These are phyloP conservation scores for Potentilla sterilis DNA, from an alignment of 306 rosid species.

Conservation along the genomic window DNA sequence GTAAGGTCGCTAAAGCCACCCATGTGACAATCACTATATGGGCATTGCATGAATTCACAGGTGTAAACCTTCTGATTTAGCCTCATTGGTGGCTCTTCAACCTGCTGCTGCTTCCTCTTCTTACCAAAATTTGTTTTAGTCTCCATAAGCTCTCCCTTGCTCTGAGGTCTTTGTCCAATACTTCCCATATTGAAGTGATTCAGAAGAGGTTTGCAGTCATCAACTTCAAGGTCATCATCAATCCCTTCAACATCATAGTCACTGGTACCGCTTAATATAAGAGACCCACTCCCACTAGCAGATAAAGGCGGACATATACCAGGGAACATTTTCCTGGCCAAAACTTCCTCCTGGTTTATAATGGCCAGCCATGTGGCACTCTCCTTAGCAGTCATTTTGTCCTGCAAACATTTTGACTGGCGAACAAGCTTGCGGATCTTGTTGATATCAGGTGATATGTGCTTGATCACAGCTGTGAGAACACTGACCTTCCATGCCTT, in stretches of 20 bases:
- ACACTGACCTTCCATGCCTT: constrained; percentile 93
- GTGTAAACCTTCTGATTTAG: constrained; percentile 35
- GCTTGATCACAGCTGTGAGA: constrained; percentile 78
- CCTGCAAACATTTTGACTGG: constrained; percentile 85
- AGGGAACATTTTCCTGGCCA: constrained; percentile 67
- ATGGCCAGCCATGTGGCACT: constrained; percentile 88
- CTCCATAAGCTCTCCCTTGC: constrained; percentile 39
- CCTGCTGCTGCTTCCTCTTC: constrained; percentile 35
- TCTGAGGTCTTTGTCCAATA: constrained; percentile 39
- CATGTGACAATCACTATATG: constrained; percentile 27
- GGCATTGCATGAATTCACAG: constrained; percentile 41
- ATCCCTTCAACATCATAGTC: constrained; percentile 83
- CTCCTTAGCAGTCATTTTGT: constrained; percentile 92
- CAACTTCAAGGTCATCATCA: constrained; percentile 60
- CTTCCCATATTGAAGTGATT: constrained; percentile 44
- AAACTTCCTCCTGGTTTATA: constrained; percentile 71
- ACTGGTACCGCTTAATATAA: constrained; percentile 52
- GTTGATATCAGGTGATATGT: constrained; percentile 85
- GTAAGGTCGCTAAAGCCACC: constrained; percentile 47
- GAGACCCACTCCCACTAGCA: constrained; percentile 50
- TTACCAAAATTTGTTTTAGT: constrained; percentile 21
- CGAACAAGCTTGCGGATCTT: constrained; percentile 85
- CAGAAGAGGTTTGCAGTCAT: constrained; percentile 55
- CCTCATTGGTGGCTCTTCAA: constrained; percentile 27
- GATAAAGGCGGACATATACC: constrained; percentile 55